Evolutionary conservation across 2,329 filamentous ascomycete species (phyloP).

Genomic region (Helicocarpus griseus): DNA sequence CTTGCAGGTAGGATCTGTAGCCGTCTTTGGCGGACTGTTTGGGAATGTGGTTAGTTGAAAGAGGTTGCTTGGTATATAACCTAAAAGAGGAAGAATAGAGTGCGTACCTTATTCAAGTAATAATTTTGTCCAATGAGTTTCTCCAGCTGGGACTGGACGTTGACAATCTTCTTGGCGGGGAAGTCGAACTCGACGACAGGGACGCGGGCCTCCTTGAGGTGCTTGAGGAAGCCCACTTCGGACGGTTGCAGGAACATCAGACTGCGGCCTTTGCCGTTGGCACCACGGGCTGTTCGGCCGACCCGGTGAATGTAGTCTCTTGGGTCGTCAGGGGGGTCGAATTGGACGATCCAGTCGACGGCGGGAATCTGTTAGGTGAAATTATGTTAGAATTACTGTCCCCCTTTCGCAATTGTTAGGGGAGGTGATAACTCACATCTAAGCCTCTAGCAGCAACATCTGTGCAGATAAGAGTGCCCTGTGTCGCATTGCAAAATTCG

Average conservation of each 20-base stretch:
- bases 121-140: conserved; percentile 93
- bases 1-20: conserved; percentile 85
- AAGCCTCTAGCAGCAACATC: conserved; percentile 92
- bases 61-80: conserved; percentile 6
- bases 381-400: background rate
- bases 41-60: background rate
- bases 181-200: conserved; percentile 96
- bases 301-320: conserved; percentile 93
- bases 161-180: conserved; percentile 80
- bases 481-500: conserved; percentile 78
- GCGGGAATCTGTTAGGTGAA: conserved; percentile 62
- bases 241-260: conserved; percentile 88
- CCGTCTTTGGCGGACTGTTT: conserved; percentile 55
- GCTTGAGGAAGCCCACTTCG: conserved; percentile 84
- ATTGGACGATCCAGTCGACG: conserved; percentile 94
- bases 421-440: conserved; percentile 50
- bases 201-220: conserved; percentile 83
- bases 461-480: conserved; percentile 87
- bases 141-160: conserved; percentile 84
- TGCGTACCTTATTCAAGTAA: conserved; percentile 74
- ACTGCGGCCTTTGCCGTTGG: conserved; percentile 72
- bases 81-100: background rate
- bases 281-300: conserved; percentile 81
- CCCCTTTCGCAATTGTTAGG: background rate
- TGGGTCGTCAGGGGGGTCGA: conserved; percentile 86